Evolutionary conservation across 108 stramenopile genomes (phyloP), one percentile per base, ranked within the genome.

Genomic region (Cyclotella cryptica): DNA sequence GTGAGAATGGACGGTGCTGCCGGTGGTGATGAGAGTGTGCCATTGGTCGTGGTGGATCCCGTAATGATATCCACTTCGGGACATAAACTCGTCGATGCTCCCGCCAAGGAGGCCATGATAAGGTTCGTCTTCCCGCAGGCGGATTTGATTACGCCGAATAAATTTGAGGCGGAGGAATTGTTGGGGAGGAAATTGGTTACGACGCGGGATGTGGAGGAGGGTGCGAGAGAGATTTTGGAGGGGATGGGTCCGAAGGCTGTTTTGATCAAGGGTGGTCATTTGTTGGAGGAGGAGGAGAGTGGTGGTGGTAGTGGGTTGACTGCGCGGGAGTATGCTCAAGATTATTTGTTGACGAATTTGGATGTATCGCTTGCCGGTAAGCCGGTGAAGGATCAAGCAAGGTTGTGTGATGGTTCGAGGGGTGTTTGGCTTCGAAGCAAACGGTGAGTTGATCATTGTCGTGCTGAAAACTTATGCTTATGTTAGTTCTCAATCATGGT

Each of bases 181-280:
- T 71, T 97, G 15, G 86, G 88, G 35, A 64, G 86, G 43, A 65
- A 74, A 53, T 62, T 96, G 49, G 53, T 39, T 1, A 86, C 87
- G 7, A 83, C 86, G 3, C 64, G 77, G 28, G 95, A 98, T 76
- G 88, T 96, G n/a, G 93, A 93, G 79, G 58, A 55, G 9, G 96
- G 84, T 15, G 97, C 97, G 6, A 44, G 60, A 46, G 94, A 92
- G 11, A 79, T 98, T 18, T 74, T 97, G 45, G 66, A 49, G 4
- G 35, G 6, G 35, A 84, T 89, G 74, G 92, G 91, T 14, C 81
- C 79, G 51, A 72, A 78, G 28, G 83, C 90, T 18, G 96, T 98
- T 46, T 83, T 98, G 75, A 94, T 98, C 73, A 98, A 98, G 72
- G 97, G 97, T 47, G 96, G 97, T 11, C 97, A 98, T 84, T 70